Conservation (phyloP, 441 rosid genomes). For the Lepidium campestre region DNA sequence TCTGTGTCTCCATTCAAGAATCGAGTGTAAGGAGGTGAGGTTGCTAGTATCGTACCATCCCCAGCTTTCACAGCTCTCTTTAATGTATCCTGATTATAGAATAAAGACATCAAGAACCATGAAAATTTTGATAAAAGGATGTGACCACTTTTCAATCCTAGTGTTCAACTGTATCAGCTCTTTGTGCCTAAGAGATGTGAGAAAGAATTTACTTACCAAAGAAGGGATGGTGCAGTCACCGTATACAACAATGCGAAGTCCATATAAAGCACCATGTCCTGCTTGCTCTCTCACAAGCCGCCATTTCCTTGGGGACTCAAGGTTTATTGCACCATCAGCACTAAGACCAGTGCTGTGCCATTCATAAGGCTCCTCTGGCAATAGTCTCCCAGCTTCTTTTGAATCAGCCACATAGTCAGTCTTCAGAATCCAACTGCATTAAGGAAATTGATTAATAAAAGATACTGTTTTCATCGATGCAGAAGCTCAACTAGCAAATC, state of each 20-base stretch:
- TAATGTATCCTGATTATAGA: conserved; percentile 65
- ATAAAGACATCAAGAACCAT: neutral
- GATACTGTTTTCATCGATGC: neutral
- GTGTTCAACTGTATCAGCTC: neutral
- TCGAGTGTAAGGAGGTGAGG: conserved; percentile 89
- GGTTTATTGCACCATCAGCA: conserved; percentile 74
- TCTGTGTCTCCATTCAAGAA: conserved; percentile 67
- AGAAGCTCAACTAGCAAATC: neutral
- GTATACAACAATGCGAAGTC: conserved; percentile 67
- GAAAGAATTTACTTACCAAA: conserved; percentile 50
- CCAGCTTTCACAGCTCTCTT: conserved; percentile 96
- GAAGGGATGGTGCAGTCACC: conserved; percentile 90
- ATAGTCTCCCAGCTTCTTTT: conserved; percentile 62
- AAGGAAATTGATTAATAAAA: conserved; percentile 6
- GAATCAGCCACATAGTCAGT: conserved; percentile 71
- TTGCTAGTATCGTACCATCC: conserved; percentile 84
- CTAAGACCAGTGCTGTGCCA: conserved; percentile 72
- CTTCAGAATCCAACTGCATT: conserved; percentile 79
- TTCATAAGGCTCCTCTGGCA: conserved; percentile 75
- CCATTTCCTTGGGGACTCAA: conserved; percentile 94
- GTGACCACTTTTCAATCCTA: neutral
- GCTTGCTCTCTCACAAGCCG: conserved; percentile 72
- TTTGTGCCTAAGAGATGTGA: neutral
- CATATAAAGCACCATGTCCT: conserved; percentile 90
- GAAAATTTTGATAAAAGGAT: neutral